These are phyloP conservation scores for Spergularia azorica DNA, from an alignment of 179 eudicot genomes.

Conservation along the genomic window DNA sequence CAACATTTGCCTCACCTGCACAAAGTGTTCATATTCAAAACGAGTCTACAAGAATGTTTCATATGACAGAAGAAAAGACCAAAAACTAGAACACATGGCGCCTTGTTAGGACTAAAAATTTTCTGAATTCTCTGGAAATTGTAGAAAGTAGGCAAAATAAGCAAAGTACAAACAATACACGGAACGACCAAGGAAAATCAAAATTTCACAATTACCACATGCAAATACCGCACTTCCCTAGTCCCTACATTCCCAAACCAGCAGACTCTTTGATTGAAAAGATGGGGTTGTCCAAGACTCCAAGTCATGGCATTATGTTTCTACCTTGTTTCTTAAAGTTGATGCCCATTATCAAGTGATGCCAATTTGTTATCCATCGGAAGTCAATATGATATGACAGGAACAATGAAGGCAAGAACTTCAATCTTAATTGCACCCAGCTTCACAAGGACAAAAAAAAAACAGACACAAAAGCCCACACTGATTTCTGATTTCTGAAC, in stretches of 20 bases:
- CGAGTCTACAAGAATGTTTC: neutral
- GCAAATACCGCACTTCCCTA: no score
- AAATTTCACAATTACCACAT: no score
- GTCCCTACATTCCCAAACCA: no score
- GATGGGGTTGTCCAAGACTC: neutral
- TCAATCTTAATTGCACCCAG: neutral
- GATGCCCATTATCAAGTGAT: neutral
- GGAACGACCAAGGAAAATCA: no score
- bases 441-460: slow-evolving; percentile 1
- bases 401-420: neutral
- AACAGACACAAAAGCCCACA: neutral
- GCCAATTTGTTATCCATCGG: neutral
- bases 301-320: neutral
- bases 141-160: neutral
- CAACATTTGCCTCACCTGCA: slow-evolving; percentile 94
- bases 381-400: neutral
- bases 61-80: neutral
- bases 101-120: no score
- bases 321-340: neutral
- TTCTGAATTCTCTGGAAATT: no score
- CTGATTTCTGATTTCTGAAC: neutral
- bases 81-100: no score
- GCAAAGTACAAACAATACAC: no score
- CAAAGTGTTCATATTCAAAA: slow-evolving; percentile 16
- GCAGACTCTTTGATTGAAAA: neutral